Conservation (phyloP, 1,284 basidiomycete genomes). For the Heterobasidion occidentale region DNA sequence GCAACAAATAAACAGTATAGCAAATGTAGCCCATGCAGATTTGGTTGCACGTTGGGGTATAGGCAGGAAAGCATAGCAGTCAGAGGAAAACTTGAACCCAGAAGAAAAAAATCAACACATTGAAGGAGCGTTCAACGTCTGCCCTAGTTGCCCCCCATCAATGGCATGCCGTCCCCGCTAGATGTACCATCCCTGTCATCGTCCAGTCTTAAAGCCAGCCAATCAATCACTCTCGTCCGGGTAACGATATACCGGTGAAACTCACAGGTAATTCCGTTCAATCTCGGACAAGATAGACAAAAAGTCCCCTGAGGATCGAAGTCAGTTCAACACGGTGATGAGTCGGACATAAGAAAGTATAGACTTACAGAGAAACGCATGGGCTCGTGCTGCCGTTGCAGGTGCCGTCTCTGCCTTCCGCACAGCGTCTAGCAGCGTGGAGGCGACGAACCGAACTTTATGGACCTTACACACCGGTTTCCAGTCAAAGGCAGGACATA, state of each 20-base stretch:
- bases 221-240: slow-evolving; percentile 1
- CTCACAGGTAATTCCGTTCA: slow-evolving; percentile 77
- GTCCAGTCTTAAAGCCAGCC: slow-evolving; percentile 43
- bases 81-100: not conserved
- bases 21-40: not conserved
- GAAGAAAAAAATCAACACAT: not conserved
- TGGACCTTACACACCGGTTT: slow-evolving; percentile 43
- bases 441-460: slow-evolving; percentile 86
- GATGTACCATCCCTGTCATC: slow-evolving; percentile 63
- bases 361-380: slow-evolving; percentile 68
- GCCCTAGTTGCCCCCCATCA: slow-evolving; percentile 29
- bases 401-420: slow-evolving; percentile 71
- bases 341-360: not conserved
- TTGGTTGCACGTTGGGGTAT: not conserved
- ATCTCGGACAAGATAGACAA: slow-evolving; percentile 83
- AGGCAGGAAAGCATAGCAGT: not conserved
- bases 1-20: not conserved
- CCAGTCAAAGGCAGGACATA: not conserved
- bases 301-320: slow-evolving; percentile 65
- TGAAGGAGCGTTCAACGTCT: not conserved
- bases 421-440: slow-evolving; percentile 80
- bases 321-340: slow-evolving; percentile 1
- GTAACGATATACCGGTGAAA: slow-evolving; percentile 13
- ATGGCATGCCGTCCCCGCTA: slow-evolving; percentile 44
- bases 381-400: slow-evolving; percentile 67